A percentile compares a stretch with the other conserved stretches of the same genome.
Conservation (phyloP, 495 filamentous ascomycete species). For the Xylaria acuta region DNA sequence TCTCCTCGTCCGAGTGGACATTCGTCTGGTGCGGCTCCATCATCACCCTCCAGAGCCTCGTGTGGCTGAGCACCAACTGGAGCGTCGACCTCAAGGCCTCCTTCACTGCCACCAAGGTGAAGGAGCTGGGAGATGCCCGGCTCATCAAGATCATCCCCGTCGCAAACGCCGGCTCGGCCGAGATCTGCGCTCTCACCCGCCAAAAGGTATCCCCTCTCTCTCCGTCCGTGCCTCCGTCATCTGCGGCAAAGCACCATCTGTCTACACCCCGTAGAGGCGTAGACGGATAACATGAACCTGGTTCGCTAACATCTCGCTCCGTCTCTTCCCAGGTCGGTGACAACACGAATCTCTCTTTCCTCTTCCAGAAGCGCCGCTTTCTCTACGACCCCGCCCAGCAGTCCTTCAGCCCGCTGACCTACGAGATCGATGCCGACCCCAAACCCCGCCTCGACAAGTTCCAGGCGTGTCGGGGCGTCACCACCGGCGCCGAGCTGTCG, state of each 20-base stretch:
- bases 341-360: constrained; percentile 80
- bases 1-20: constrained; percentile 91
- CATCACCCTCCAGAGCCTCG: constrained; percentile 82
- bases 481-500: constrained; percentile 71
- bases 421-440: constrained; percentile 83
- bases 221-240: neutral
- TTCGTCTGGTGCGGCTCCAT: constrained; percentile 91
- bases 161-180: constrained; percentile 85
- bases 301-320: constrained; percentile 25
- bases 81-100: constrained; percentile 82
- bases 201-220: constrained; percentile 63
- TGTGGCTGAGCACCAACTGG: constrained; percentile 98
- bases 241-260: neutral
- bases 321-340: constrained; percentile 59
- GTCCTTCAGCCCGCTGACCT: constrained; percentile 80
- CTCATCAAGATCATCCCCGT: constrained; percentile 93
- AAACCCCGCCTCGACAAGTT: constrained; percentile 77
- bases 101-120: constrained; percentile 79
- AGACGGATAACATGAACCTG: neutral
- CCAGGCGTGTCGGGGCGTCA: constrained; percentile 78
- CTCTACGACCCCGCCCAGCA: constrained; percentile 74
- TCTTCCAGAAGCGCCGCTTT: constrained; percentile 98
- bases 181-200: constrained; percentile 80
- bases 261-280: neutral
- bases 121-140: constrained; percentile 75